Conservation (phyloP, 192 early-diverging fungal genomes). For the Rhizophagus sp. region DNA sequence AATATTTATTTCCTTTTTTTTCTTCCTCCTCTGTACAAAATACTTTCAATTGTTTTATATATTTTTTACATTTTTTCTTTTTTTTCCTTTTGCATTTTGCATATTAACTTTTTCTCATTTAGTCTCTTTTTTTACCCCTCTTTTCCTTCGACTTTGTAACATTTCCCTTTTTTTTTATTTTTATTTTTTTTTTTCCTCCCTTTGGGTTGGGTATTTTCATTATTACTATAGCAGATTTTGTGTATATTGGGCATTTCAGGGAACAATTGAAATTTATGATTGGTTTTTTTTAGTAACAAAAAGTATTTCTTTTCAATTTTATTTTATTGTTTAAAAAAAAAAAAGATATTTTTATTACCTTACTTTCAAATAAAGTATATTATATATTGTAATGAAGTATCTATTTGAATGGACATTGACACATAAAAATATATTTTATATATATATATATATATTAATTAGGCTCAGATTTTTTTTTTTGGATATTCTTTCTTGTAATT, state of each 20-base stretch:
- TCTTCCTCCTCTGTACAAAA: neutral
- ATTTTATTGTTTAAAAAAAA: too few species aligned
- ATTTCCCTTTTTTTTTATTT: neutral
- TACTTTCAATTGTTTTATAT: neutral
- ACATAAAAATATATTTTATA: too few species aligned
- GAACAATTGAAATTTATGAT: neutral
- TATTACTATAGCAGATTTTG: too few species aligned
- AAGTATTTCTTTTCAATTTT: neutral
- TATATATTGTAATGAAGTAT: too few species aligned
- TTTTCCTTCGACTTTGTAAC: neutral
- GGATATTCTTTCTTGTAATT: too few species aligned
- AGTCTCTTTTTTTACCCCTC: neutral
- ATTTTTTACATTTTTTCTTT: neutral
- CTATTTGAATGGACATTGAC: too few species aligned
- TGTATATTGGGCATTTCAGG: neutral
- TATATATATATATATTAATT: too few species aligned
- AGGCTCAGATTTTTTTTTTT: too few species aligned
- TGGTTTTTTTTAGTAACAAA: neutral
- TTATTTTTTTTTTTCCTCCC: neutral
- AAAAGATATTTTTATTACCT: too few species aligned
- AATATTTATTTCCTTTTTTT: neutral
- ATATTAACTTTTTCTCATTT: neutral
- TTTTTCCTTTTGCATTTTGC: neutral
- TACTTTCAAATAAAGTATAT: too few species aligned
- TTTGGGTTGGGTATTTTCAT: neutral